phyloP scores from a whole-genome alignment of 345 rosid species.

The Lumnitzera racemosa region DNA sequence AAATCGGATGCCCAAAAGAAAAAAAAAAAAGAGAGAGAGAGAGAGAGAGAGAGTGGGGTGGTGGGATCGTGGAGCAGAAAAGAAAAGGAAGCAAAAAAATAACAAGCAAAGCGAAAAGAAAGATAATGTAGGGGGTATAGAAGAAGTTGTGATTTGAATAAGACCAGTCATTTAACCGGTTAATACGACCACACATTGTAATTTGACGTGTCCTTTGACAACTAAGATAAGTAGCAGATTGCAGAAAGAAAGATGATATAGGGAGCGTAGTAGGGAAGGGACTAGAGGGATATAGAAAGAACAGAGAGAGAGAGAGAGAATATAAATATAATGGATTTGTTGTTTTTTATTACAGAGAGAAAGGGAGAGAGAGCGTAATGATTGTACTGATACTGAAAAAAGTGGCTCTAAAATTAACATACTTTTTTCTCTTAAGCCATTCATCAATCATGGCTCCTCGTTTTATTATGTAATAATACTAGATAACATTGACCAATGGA shows the following conservation, averaged over 20 bases:
- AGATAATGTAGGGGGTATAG: no score
- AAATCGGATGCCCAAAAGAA: no score
- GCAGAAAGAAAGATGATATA: neutral
- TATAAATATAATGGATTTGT: neutral
- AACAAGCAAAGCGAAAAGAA: no score
- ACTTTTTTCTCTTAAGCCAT: conserved; percentile 7
- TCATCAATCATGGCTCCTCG: neutral
- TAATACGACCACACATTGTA: neutral
- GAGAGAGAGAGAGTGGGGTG: no score
- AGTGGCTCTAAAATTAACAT: conserved; percentile 27
- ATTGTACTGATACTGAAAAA: conserved; percentile 36
- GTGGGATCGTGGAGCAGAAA: no score
- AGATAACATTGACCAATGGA: no score
- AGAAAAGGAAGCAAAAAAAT: no score
- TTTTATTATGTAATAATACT: neutral
- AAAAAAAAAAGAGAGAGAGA: no score
- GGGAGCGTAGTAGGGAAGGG: no score
- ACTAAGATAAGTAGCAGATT: conserved; percentile 4
- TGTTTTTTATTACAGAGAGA: conserved; percentile 16
- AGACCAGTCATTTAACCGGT: no score
- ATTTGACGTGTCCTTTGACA: conserved; percentile 28
- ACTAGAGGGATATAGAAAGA: neutral
- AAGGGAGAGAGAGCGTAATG: conserved; percentile 27
- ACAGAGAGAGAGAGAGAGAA: neutral
- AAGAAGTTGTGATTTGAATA: no score